A percentile compares a stretch with the other conserved stretches of the same genome.
These are phyloP conservation scores for Heterobasidion occidentale DNA, from an alignment of 1,284 basidiomycete genomes.

Conservation along the genomic window DNA sequence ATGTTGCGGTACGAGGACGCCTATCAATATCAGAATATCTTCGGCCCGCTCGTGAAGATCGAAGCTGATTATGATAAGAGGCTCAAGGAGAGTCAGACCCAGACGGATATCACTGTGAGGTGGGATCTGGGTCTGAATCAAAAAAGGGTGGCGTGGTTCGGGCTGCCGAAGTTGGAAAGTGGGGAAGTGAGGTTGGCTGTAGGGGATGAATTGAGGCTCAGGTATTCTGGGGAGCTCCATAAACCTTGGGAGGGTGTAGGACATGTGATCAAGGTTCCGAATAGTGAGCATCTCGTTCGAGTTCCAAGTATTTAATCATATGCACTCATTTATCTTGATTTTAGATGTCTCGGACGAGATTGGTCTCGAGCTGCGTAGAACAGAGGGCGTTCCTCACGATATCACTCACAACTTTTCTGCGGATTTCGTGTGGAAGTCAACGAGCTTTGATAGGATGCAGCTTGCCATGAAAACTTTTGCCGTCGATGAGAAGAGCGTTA, in stretches of 20 bases:
- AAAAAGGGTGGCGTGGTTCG: conserved; percentile 96
- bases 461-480: conserved; percentile 99
- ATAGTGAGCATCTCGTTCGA: conserved; percentile 54
- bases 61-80: conserved; percentile 99
- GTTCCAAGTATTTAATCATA: not conserved
- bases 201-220: conserved; percentile 90
- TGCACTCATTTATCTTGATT: conserved; percentile 8
- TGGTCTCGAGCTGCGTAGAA: conserved; percentile 83
- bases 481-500: conserved; percentile 98
- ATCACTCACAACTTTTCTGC: conserved; percentile 93
- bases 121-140: conserved; percentile 99
- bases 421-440: conserved; percentile 99
- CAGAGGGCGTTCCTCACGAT: conserved; percentile 93
- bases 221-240: conserved; percentile 84
- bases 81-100: conserved; percentile 97
- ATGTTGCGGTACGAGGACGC: conserved; percentile 93
- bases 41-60: conserved; percentile 97
- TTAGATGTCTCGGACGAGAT: conserved; percentile 97
- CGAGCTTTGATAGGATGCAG: conserved; percentile 99
- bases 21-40: conserved; percentile 99
- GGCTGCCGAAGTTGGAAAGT: conserved; percentile 93
- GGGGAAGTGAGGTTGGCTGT: conserved; percentile 96
- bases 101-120: conserved; percentile 90
- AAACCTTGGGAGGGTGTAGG: conserved; percentile 96
- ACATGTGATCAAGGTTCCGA: conserved; percentile 99